Evolutionary conservation across 2,329 filamentous ascomycete genomes (phyloP).

Genomic region (Arthrinium puccinioides): DNA sequence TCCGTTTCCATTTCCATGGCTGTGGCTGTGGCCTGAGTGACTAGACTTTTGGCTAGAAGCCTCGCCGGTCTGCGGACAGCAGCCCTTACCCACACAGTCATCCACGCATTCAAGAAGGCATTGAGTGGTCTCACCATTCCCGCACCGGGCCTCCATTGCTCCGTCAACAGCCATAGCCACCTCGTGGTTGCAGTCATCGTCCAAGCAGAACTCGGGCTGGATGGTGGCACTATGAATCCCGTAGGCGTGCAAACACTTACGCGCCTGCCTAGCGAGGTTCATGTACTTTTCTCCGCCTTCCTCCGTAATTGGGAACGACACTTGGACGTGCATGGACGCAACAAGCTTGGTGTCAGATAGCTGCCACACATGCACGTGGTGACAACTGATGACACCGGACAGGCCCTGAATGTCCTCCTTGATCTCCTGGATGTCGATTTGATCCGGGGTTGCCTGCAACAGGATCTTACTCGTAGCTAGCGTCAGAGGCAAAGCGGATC

Average conservation of each 20-base stretch:
- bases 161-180: slow-evolving; percentile 1
- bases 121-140: slow-evolving; percentile 10
- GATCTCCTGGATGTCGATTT: slow-evolving; percentile 83
- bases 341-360: slow-evolving; percentile 91
- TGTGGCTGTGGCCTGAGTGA: slow-evolving; percentile 5
- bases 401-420: slow-evolving; percentile 83
- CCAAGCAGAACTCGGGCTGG: slow-evolving; percentile 78
- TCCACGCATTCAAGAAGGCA: slow-evolving; percentile 49
- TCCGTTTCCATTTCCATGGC: too few relatives aligned
- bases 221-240: slow-evolving; percentile 97
- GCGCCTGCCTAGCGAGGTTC: slow-evolving; percentile 74
- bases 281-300: slow-evolving; percentile 79
- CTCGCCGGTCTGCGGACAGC: slow-evolving; percentile 25
- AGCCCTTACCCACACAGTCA: slow-evolving; percentile 37
- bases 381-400: slow-evolving; percentile 80
- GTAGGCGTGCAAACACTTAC: slow-evolving; percentile 86
- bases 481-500: slow-evolving; percentile 71
- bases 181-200: slow-evolving; percentile 33
- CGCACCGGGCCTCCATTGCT: slow-evolving; percentile 10
- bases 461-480: slow-evolving; percentile 79
- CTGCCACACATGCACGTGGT: slow-evolving; percentile 98
- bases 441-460: slow-evolving; percentile 85
- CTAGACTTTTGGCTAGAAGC: slow-evolving; percentile 2
- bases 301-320: slow-evolving; percentile 82
- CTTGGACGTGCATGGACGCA: slow-evolving; percentile 87